Conservation (phyloP, 192 early-diverging fungal species). For the Lobosporangium transversale region DNA sequence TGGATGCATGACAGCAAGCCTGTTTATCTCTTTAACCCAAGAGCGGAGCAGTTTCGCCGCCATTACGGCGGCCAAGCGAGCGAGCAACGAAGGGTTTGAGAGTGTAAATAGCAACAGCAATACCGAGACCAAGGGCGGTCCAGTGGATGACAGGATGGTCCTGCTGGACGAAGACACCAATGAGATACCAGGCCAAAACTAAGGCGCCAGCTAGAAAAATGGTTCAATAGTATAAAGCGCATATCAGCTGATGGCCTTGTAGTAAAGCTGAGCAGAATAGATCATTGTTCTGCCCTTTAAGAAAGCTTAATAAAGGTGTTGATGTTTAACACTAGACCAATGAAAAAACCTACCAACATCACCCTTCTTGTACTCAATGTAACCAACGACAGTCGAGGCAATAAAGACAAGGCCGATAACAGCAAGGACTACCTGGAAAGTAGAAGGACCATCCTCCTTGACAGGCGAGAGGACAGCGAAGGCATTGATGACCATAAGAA, state of each 20-base stretch:
- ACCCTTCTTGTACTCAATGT: constrained; percentile 67
- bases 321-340: neutral
- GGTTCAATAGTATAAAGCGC: too few relatives aligned
- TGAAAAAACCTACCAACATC: constrained; percentile 57
- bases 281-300: too few relatives aligned
- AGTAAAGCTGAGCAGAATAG: too few relatives aligned
- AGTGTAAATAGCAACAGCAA: constrained; percentile 56
- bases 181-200: constrained; percentile 67
- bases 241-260: too few relatives aligned
- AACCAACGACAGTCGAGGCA: constrained; percentile 64
- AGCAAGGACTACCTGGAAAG: constrained; percentile 58
- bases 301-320: neutral
- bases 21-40: constrained; percentile 66
- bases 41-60: constrained; percentile 60
- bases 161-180: constrained; percentile 61
- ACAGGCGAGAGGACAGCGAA: constrained; percentile 67
- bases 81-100: constrained; percentile 52
- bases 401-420: constrained; percentile 64
- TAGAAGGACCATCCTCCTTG: constrained; percentile 52
- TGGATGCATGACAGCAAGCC: too few relatives aligned
- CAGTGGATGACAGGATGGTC: constrained; percentile 57
- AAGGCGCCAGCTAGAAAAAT: constrained; percentile 61
- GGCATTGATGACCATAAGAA: constrained; percentile 65
- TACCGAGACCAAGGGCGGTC: constrained; percentile 57
- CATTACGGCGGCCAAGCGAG: constrained; percentile 35